Base-by-base conservation (phyloP, 2,329 filamentous ascomycete species). In the Ascomycota sp. region DNA sequence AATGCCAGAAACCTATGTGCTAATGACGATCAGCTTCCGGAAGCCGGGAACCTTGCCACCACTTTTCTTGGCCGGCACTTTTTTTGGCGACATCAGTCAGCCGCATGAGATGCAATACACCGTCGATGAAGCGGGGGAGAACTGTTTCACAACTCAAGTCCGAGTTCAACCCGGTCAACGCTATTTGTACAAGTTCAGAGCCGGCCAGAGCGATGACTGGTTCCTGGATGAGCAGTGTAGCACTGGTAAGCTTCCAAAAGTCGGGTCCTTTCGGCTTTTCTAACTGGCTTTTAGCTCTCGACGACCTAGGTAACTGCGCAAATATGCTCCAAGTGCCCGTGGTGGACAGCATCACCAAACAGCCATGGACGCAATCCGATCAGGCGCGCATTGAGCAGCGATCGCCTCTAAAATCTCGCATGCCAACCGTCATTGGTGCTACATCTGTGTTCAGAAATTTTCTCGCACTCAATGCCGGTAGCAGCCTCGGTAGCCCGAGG, bases 141-240 rank as follows among this genome's bases (percentile, higher is more conserved):
- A 68, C 33, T 44, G 61, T 9, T 83, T 78, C 44, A 57, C 50
- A 26, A 68, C 68, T 33, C 50, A 59, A 1, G 56, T 80, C 27
- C 46, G 59, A 23, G 57, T 65, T 7, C 55, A 66, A 12, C 55
- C 64, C 15, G 65, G 64, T 15, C 61, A 65, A 28, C 62, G 68
- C 33, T 68, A 80, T 38, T 70, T 78, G 42, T 85, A 82, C 61
- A 83, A 81, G 50, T 76, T 83, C 40, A 65, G 74, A 20, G 55
- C 77, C 23, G 75, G 75, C 8, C 47, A 59, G 13, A 68, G 67
- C 28, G 65, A 78, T 37, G 78, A 71, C 68, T 80, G 75, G 75
- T 57, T 71, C 17, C 48, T 79, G 27, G 68, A 82, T 39, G 69
- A 79, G 33, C 56, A 55, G 27, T 57, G 61, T 31, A 63, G 68